These are phyloP conservation scores for Wilcoxina mikolae DNA, from an alignment of 495 filamentous ascomycete species.

Conservation along the genomic window DNA sequence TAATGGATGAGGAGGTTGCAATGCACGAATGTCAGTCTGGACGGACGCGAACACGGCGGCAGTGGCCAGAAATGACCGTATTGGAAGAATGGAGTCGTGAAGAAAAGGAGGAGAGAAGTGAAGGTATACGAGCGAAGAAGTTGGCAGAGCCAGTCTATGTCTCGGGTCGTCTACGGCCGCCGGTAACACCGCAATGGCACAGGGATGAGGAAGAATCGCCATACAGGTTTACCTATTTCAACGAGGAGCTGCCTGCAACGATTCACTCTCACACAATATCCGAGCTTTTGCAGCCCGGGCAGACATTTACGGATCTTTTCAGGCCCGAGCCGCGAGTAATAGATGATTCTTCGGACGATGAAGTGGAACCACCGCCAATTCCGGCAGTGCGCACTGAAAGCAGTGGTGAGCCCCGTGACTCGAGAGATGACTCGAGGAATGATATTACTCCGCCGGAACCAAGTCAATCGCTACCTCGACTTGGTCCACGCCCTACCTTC, in stretches of 20 bases:
- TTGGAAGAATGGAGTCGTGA: slow-evolving; percentile 81
- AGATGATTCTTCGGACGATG: slow-evolving; percentile 47
- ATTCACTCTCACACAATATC: slow-evolving; percentile 92
- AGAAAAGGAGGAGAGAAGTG: slow-evolving; percentile 80
- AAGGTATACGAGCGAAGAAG: slow-evolving; percentile 76
- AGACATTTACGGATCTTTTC: slow-evolving; percentile 73
- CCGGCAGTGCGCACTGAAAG: slow-evolving; percentile 18
- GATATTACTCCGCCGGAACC: background rate
- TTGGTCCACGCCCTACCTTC: slow-evolving; percentile 26
- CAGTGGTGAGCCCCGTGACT: slow-evolving; percentile 4
- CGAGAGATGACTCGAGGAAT: background rate
- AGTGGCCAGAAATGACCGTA: slow-evolving; percentile 57
- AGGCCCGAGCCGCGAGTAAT: slow-evolving; percentile 54
- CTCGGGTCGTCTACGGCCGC: slow-evolving; percentile 68
- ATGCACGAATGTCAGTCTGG: slow-evolving; percentile 9
- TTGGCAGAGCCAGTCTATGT: slow-evolving; percentile 87
- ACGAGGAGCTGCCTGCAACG: slow-evolving; percentile 84
- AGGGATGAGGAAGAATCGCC: slow-evolving; percentile 77
- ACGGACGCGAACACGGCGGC: slow-evolving; percentile 27
- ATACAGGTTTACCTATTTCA: slow-evolving; percentile 96
- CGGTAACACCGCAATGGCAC: slow-evolving; percentile 64
- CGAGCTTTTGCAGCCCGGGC: slow-evolving; percentile 71
- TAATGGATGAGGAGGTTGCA: slow-evolving; percentile 31
- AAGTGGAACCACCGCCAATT: slow-evolving; percentile 32
- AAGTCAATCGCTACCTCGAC: slow-evolving; percentile 3